Evolutionary conservation across 2,329 filamentous ascomycete genomes (phyloP), one percentile per base, ranked within the genome.

Genomic region (Scytalidium lignicola): DNA sequence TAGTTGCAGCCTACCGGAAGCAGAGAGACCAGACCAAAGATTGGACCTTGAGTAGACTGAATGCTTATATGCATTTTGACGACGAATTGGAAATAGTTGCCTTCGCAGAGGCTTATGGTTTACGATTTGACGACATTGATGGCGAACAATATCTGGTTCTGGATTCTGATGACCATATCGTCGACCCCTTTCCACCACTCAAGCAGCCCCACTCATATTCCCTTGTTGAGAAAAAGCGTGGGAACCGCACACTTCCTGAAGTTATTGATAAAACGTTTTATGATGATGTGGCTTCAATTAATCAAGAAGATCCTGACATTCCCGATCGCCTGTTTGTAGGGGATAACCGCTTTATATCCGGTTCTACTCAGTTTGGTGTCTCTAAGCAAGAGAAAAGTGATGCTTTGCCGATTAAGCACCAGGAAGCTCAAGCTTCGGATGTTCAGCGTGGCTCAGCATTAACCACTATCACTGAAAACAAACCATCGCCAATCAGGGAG

Each of bases 61-160:
- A 83, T 58, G 67, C 65, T 8, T 76, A 79, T 52, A 68, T 86
- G n/a, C 72, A 74, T 15, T 90, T 89, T 55, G 87, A 89, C 53
- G 80, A 78, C 0, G 75, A 85, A 49, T 67, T 78, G 26, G 82
- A 90, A 50, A 84, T 87, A 8, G 72, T 86, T 15, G 72, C 76
- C 1, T 84, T 89, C 64, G 81, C 80, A 0, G 74, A 79, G 56
- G 66, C 74, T n/a, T 78, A 83, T 50, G 73, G 72, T 8, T 68
- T 85, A 23, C 67, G 72, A 19, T 82, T 84, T 46, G 66, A 73
- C 52, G 66, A 57, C 55, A 74, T 55, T 49, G 65, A 52, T 56
- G 65, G 53, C 48, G 65, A 52, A 58, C 65, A 59, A 10, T 61
- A 58, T 42, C 52, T 67, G 22, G 63, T 61, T 29, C 60, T 65